Base-by-base conservation (phyloP, 139 green algal genomes). In the Zygnema cylindricum region DNA sequence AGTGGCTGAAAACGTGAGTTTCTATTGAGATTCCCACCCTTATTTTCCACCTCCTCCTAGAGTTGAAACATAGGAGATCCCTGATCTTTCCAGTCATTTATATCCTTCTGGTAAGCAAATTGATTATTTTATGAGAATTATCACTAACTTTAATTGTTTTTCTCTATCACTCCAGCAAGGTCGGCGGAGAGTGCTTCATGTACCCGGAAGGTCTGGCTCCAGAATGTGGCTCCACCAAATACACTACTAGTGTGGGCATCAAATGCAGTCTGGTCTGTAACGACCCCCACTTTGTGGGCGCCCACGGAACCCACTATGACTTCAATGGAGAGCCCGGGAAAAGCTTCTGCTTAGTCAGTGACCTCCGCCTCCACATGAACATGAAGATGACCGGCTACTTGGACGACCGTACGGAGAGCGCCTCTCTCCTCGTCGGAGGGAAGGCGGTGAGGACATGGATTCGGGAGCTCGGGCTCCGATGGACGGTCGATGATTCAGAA, bases 301-400 rank as follows among this genome's bases (percentile, higher is more conserved):
- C 76, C 33, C 57, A 86, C 30, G 79, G 79, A 57, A 86, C n/a
- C 30, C 33, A 55, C 33, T 86, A 84, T 43, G 79, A 86, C 39
- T 86, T 86, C 79, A 86, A 32, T 0, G 79, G 79, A 40, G 79
- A 40, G 32, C 79, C 79, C 39, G 36, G 35, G 25, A 33, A n/a
- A 30, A 86, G 54, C 3, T 86, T 81, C 43, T 86, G 79, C 1
- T 30, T 86, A 69, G 36, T 86, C 32, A 86, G 30, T 0, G 79
- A 86, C 43, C 43, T 40, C 71, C 36, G 38, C 1, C n/a, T 86
- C 7, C 79, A 86, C 36, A 43, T 86, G 3, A 86, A 86, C 79
- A 86, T 86, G 79, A 40, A 69, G 25, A 86, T 86, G 79, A 25
- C 39, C 42, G 79, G 79, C 30, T 86, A 86, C 43, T n/a, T n/a